Base-by-base conservation (phyloP, 768 basidiomycete species). In the Porphyrellus cyaneotinctus region DNA sequence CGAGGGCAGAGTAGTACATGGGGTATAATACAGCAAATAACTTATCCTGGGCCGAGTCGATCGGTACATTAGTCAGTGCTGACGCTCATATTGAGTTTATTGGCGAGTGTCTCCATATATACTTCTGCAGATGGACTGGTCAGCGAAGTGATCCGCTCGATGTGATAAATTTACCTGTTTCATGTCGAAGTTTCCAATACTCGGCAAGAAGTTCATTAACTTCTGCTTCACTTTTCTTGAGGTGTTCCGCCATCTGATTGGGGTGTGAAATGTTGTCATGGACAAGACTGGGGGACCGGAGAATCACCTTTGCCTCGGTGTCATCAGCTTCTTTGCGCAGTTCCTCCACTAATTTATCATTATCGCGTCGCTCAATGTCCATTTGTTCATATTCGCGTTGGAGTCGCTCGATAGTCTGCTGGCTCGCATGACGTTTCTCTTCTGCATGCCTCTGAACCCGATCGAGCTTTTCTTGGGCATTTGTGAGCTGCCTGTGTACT, bases 21-120 rank as follows among this genome's bases (percentile, higher is more conserved):
- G 39, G 48, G 45, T 56, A 58, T 63, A 44, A 58, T 64, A 53
- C 35, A 50, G 36, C 20, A 32, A 48, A 63, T 60, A 54, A 64
- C 33, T 66, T 53, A 54, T 36, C 49, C 37, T 36, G 24, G 18
- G 18, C 39, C 38, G 8, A 23, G 28, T 24, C 7, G n/a, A n/a
- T n/a, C n/a, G n/a, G n/a, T n/a, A n/a, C 23, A 14, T 47, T 62
- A 66, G 18, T 64, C 66, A 3, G 67, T 62, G 30, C 59, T 52
- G 35, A 75, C 75, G 47, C 65, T 73, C 78, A 88, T 76, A 47
- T 86, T 88, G 39, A 92, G 74, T 60, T 88, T 88, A 68, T 88
- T 88, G 4, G 88, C 87, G 24, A 91, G 72, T 0, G 85, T 90
- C 67, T 90, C 89, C 89, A 91, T 91, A 61, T 89, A 92, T 2